Conservation (phyloP, 192 early-diverging fungal species). For the Spinellus fusiger region DNA sequence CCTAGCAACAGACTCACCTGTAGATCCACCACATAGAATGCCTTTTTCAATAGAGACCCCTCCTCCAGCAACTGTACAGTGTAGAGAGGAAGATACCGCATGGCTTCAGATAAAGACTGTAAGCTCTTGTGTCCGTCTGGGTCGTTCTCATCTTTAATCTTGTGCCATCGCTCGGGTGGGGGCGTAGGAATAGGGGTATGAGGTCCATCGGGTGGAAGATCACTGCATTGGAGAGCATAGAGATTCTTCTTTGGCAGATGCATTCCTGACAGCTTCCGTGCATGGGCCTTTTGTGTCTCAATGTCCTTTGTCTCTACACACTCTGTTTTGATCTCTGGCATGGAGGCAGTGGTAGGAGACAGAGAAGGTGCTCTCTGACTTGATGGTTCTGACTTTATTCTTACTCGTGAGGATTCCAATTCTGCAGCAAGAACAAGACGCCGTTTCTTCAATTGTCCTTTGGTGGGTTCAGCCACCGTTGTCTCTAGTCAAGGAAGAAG, state of each 20-base stretch:
- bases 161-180: constrained; percentile 18
- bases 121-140: constrained; percentile 8
- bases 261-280: constrained; percentile 6
- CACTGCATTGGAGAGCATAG: neutral
- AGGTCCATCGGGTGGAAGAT: constrained; percentile 7
- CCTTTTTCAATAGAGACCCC: constrained; percentile 6
- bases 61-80: constrained; percentile 57
- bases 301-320: neutral
- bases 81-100: constrained; percentile 59
- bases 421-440: constrained; percentile 21
- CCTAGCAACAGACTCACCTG: constrained; percentile 60
- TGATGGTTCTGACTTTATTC: constrained; percentile 4
- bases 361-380: neutral
- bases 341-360: neutral
- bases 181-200: constrained; percentile 24
- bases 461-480: neutral
- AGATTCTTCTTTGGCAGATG: constrained; percentile 17
- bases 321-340: neutral
- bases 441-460: constrained; percentile 16
- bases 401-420: neutral
- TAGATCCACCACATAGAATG: constrained; percentile 63
- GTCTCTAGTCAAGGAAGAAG: too few relatives aligned
- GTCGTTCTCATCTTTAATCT: constrained; percentile 29
- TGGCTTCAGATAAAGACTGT: constrained; percentile 38
- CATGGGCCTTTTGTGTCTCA: constrained; percentile 10